Base-by-base conservation (phyloP, 169 alveolate genomes). In the Cryptosporidium viatorum region DNA sequence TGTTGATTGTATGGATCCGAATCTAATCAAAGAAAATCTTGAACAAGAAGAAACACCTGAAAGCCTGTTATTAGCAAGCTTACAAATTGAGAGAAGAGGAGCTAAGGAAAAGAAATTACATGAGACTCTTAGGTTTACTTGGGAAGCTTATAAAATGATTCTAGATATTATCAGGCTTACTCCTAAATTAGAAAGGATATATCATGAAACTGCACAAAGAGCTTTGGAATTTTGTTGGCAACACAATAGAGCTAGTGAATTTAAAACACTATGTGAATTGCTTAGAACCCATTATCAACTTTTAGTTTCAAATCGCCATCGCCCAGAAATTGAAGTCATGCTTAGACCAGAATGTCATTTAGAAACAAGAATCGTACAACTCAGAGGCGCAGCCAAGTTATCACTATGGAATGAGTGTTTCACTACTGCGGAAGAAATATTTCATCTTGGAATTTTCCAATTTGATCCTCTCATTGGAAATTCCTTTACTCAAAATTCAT, bases 111-210 rank as follows among this genome's bases (percentile, higher is more conserved):
- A 95, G 84, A 84, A 91, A 35, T 85, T 95, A 84, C 96, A 95
- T 74, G 92, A 94, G 48, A 94, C 96, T 39, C 95, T 94, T 84
- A 94, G 97, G 84, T 96, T 97, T 92, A 94, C 96, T 60, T 96
- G 98, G 98, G 99, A 98, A 67, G 96, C 97, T 9, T 98, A 97
- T 92, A 97, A 97, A 86, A 97, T 96, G 93, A 93, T 97, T 71
- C 93, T 98, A 67, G 99, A 98, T 84, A 95, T 97, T 51, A 94
- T 97, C 73, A 93, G 98, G 52, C 96, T 97, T 41, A 96, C 98
- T 62, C 97, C 99, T 18, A 96, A 95, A 93, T 93, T 98, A 91
- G 98, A 97, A 85, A 94, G 93, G 65, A 97, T 97, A 58, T 98
- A 98, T 94, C 98, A 95, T 74, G 98, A 95, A 35, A 97, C 99